phyloP scores from a whole-genome alignment of 345 rosid species.

The Dovyalis caffra region DNA sequence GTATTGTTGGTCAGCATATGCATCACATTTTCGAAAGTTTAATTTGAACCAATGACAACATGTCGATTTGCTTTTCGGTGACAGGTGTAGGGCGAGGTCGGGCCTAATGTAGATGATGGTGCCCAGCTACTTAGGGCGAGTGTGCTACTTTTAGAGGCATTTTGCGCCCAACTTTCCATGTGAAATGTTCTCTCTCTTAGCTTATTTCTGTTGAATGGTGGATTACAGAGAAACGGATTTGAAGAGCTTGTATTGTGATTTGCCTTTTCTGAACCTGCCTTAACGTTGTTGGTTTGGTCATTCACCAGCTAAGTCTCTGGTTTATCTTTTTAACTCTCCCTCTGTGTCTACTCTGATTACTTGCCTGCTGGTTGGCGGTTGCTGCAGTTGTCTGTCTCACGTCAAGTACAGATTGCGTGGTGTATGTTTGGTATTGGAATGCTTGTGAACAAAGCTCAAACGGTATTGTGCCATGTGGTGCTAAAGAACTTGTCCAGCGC shows the following conservation, averaged over 20 bases:
- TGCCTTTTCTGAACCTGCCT: background rate
- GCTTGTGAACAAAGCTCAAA: background rate
- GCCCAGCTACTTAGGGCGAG: conserved; percentile 9
- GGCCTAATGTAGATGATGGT: conserved; percentile 27
- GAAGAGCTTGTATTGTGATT: conserved; percentile 2
- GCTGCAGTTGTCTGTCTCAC: background rate
- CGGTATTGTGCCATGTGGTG: no score
- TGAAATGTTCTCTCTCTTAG: conserved; percentile 8
- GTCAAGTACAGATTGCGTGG: no score
- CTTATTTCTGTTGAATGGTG: background rate
- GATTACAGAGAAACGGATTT: background rate
- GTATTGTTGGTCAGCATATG: background rate
- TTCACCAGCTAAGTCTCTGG: background rate
- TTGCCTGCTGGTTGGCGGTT: background rate
- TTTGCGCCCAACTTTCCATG: conserved; percentile 24
- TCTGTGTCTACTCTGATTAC: background rate
- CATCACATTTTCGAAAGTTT: background rate
- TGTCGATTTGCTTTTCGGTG: conserved; percentile 14
- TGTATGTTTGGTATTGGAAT: background rate
- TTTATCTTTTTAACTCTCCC: background rate
- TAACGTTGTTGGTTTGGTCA: background rate
- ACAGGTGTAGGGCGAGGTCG: conserved; percentile 58
- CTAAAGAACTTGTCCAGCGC: no score
- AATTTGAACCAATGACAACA: background rate
- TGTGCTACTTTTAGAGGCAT: conserved; percentile 39